A percentile compares a stretch with the other conserved stretches of the same genome.
Conservation (phyloP, 2,329 filamentous ascomycete species). For the Pseudogymnoascus destructans region DNA sequence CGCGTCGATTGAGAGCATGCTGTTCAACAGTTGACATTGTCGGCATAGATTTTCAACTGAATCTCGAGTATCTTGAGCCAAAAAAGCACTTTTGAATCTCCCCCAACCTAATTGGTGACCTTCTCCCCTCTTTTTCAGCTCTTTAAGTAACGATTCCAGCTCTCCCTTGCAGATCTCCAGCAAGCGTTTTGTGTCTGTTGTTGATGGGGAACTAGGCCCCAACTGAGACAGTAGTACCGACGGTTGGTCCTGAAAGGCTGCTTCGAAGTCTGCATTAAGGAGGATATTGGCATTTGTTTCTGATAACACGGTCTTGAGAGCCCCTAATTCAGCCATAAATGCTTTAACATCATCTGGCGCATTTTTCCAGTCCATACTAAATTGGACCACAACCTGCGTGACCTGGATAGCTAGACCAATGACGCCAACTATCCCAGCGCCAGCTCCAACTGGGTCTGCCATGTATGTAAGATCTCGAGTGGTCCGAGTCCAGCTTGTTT, state of each 20-base stretch:
- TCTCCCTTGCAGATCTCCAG: conserved; percentile 8
- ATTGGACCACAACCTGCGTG: conserved; percentile 15
- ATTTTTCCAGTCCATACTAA: conserved; percentile 18
- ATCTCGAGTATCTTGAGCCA: conserved; percentile 11
- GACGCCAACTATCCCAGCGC: conserved; percentile 15
- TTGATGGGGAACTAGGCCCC: conserved; percentile 9
- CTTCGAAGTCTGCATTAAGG: conserved; percentile 16
- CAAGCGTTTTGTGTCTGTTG: conserved; percentile 10
- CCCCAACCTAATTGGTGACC: conserved; percentile 15
- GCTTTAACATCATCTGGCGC: conserved; percentile 15
- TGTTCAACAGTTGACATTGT: conserved; percentile 15
- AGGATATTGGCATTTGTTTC: conserved; percentile 15
- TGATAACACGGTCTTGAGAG: conserved; percentile 15
- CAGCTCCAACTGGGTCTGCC: conserved; percentile 15
- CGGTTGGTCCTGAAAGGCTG: conserved; percentile 16
- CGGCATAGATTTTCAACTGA: conserved; percentile 15
- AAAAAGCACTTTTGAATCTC: conserved; percentile 13
- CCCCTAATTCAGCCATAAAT: conserved; percentile 15
- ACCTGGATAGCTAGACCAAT: conserved; percentile 16
- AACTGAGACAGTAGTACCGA: conserved; percentile 16
- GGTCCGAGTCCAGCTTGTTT: background rate
- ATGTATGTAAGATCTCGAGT: conserved; percentile 5
- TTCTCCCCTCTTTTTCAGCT: conserved; percentile 12
- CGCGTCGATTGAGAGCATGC: conserved; percentile 13
- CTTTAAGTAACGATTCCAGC: conserved; percentile 10